Evolutionary conservation across 495 filamentous ascomycete species (phyloP).

Genomic region (Aspergillus baeticus): DNA sequence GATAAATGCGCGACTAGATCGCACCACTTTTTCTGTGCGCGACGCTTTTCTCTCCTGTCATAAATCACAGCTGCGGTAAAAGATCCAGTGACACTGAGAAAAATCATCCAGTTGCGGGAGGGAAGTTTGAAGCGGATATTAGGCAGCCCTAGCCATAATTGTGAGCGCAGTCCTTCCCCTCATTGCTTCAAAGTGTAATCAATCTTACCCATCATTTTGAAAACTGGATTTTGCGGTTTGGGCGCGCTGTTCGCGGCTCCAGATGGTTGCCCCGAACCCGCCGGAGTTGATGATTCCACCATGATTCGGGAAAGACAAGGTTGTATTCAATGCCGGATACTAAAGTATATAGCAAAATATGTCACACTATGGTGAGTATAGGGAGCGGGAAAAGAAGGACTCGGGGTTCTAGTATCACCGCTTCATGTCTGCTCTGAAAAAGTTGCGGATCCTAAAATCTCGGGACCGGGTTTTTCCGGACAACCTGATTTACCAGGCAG

Average conservation of each 20-base stretch:
- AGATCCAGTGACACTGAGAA: conserved; percentile 73
- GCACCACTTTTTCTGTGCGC: conserved; percentile 80
- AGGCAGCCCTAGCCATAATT: conserved; percentile 57
- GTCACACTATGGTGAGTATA: not conserved
- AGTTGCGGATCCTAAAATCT: conserved; percentile 11
- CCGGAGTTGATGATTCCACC: conserved; percentile 38
- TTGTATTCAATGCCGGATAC: not conserved
- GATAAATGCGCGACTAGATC: conserved; percentile 84
- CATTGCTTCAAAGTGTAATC: not conserved
- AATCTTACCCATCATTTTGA: conserved; percentile 67
- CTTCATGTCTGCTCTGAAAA: conserved; percentile 9
- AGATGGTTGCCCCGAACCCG: conserved; percentile 26
- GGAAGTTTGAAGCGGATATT: conserved; percentile 80
- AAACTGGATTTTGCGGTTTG: conserved; percentile 61
- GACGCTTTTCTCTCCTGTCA: conserved; percentile 85
- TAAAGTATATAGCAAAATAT: not conserved
- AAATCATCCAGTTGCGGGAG: conserved; percentile 97
- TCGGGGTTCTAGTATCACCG: not conserved
- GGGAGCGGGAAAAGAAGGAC: not conserved
- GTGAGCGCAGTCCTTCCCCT: not conserved
- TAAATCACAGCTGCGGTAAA: conserved; percentile 79
- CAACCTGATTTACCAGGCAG: not conserved
- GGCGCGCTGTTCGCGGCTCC: conserved; percentile 38
- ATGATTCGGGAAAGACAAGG: conserved; percentile 17
- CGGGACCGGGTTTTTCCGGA: conserved; percentile 12